These are phyloP conservation scores for Tolypocladium endophyticum DNA, from an alignment of 2,329 filamentous ascomycete species.

Conservation along the genomic window DNA sequence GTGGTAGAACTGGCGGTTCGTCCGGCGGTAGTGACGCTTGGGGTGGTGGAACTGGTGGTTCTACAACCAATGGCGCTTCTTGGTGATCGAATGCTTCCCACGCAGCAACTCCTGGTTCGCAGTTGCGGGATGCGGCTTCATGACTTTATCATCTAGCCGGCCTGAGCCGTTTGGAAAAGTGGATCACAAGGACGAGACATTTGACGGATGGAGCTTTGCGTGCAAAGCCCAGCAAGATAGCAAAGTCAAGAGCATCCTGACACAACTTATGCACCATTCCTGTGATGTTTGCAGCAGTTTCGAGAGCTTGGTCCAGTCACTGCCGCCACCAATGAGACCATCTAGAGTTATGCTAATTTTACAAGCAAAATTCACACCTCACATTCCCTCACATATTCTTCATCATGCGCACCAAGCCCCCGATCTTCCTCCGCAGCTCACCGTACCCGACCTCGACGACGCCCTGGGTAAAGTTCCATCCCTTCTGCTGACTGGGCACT, in stretches of 20 bases:
- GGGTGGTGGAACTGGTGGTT: conserved; percentile 1
- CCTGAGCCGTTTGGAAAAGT: too few relatives aligned
- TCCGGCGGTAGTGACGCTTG: conserved; percentile 2
- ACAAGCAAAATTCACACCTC: background rate
- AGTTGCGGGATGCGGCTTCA: background rate
- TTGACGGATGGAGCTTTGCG: background rate
- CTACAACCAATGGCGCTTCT: background rate
- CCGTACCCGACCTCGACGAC: conserved; percentile 54
- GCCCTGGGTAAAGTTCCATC: conserved; percentile 55
- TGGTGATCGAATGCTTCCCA: conserved; percentile 1
- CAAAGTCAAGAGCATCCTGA: too few relatives aligned
- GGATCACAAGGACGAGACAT: background rate
- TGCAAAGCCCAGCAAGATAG: background rate
- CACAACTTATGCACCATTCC: too few relatives aligned
- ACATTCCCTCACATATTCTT: conserved; percentile 25
- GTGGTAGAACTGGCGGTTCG: too few relatives aligned
- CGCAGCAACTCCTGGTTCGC: background rate
- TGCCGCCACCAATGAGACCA: too few relatives aligned
- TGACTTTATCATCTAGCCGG: background rate
- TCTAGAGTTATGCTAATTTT: too few relatives aligned
- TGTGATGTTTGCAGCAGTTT: too few relatives aligned
- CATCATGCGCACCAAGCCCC: conserved; percentile 29
- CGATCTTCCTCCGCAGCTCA: conserved; percentile 22
- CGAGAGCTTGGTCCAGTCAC: too few relatives aligned
- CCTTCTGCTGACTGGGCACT: conserved; percentile 50